Conservation (phyloP, 129 eudicot species). For the Pittosporum tobira region DNA sequence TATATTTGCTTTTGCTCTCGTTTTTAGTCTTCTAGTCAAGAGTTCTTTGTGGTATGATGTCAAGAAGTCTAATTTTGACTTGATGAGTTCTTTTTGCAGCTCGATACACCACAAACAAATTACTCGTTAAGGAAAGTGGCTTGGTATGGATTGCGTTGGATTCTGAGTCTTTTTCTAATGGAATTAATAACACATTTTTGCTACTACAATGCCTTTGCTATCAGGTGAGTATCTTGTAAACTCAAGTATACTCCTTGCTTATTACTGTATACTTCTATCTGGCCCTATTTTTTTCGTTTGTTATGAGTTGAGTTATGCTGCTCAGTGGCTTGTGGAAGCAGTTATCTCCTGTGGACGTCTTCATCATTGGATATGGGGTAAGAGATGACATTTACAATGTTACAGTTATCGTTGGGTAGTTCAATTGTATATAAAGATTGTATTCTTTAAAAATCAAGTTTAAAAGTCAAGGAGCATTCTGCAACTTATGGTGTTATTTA, state of each 20-base stretch:
- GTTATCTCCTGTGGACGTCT: slow-evolving; percentile 79
- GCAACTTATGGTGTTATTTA: too few species aligned
- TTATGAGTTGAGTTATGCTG: slow-evolving; percentile 5
- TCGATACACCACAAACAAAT: slow-evolving; percentile 69
- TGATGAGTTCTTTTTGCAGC: slow-evolving; percentile 35
- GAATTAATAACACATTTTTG: slow-evolving; percentile 83
- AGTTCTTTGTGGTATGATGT: slow-evolving; percentile 1
- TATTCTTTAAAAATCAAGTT: neutral
- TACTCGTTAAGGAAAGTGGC: slow-evolving; percentile 51
- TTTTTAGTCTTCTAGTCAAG: neutral
- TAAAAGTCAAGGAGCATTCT: neutral
- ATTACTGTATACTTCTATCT: neutral
- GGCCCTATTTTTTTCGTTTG: neutral
- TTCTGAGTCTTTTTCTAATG: slow-evolving; percentile 56
- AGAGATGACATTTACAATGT: slow-evolving; percentile 29
- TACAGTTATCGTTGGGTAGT: neutral
- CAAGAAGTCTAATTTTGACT: slow-evolving; percentile 2
- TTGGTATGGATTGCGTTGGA: slow-evolving; percentile 91
- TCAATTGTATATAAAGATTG: neutral
- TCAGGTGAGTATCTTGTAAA: slow-evolving; percentile 40
- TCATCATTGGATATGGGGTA: slow-evolving; percentile 98
- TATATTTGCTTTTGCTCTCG: too few species aligned
- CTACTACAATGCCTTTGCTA: slow-evolving; percentile 89
- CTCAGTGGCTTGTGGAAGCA: slow-evolving; percentile 82
- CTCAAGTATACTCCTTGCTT: neutral